Base-by-base conservation (phyloP, 768 basidiomycete species). In the Chalciporus pseudorubinellus region DNA sequence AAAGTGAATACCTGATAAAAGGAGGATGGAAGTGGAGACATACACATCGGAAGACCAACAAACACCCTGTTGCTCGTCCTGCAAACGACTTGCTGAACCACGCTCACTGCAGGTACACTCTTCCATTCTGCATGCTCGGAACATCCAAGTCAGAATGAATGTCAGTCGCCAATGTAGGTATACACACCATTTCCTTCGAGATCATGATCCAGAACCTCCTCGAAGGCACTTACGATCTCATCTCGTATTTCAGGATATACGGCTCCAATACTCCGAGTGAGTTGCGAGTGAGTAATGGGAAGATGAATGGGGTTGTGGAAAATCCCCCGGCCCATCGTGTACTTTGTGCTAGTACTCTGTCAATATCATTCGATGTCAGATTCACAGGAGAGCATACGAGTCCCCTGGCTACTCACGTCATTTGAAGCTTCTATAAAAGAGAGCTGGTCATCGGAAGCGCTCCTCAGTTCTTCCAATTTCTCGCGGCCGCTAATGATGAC, bases 31-130 rank as follows among this genome's bases (percentile, higher is more conserved):
- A 28, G n/a, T n/a, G 26, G 26, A 28, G 9, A 4, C 26, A 5
- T 28, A 28, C 77, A 81, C 0, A 77, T 43, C 1, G 78, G 77
- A 18, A 72, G 62, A 0, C 78, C 80, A 8, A 81, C 72, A n/a
- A n/a, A n/a, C n/a, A n/a, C n/a, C n/a, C n/a, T n/a, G n/a, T n/a
- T n/a, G n/a, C n/a, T n/a, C n/a, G n/a, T n/a, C n/a, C n/a, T n/a
- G n/a, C n/a, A n/a, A n/a, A n/a, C n/a, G n/a, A n/a, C n/a, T n/a
- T n/a, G 52, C 51, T 60, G 65, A 3, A 70, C 51, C 0, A 53
- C 53, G 6, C 64, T 55, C 6, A 67, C 28, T 2, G 56, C 65
- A 0, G 60, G 52, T 11, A 77, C 49, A 2, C 55, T 52, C 16
- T 59, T 61, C 79, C n/a, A n/a, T n/a, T n/a, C n/a, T n/a, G n/a